phyloP scores from a whole-genome alignment of 2,329 filamentous ascomycete genomes.

The Trichophyton rubrum region DNA sequence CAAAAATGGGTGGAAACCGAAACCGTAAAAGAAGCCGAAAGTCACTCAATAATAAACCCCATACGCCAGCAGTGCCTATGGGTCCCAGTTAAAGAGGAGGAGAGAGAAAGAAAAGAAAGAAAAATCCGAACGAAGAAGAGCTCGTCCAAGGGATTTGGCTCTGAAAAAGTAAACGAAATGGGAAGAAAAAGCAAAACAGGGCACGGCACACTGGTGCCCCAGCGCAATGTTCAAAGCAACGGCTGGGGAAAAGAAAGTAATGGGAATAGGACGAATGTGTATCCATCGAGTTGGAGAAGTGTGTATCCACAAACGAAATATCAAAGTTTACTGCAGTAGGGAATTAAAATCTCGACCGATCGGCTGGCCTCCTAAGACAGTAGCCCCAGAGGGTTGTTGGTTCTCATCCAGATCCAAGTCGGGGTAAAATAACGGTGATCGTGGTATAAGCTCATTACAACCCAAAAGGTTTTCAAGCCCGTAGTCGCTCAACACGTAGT shows the following conservation, averaged over 20 bases:
- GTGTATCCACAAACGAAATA: constrained; percentile 1
- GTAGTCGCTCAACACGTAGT: constrained; percentile 14
- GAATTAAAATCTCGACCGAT: constrained; percentile 11
- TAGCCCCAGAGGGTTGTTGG: constrained; percentile 5
- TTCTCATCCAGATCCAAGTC: constrained; percentile 15
- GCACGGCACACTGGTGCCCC: not conserved
- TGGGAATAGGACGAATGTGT: not conserved
- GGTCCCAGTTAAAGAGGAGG: not conserved
- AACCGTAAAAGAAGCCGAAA: not conserved
- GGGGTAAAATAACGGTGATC: constrained; percentile 20
- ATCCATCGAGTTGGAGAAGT: not conserved
- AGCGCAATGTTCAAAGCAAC: not conserved
- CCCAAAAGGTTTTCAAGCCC: constrained; percentile 20
- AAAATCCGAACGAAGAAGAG: no score
- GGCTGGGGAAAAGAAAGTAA: constrained; percentile 1
- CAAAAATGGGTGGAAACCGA: not conserved
- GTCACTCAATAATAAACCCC: not conserved
- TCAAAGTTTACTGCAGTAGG: constrained; percentile 5
- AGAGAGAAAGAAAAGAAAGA: not conserved
- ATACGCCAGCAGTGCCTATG: not conserved
- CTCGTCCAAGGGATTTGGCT: not conserved
- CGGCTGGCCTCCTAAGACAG: constrained; percentile 8
- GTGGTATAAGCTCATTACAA: constrained; percentile 18
- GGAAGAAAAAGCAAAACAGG: not conserved
- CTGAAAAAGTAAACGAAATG: not conserved